These are phyloP conservation scores for Conticribra guillardii DNA, from an alignment of 108 stramenopile species.

Conservation along the genomic window DNA sequence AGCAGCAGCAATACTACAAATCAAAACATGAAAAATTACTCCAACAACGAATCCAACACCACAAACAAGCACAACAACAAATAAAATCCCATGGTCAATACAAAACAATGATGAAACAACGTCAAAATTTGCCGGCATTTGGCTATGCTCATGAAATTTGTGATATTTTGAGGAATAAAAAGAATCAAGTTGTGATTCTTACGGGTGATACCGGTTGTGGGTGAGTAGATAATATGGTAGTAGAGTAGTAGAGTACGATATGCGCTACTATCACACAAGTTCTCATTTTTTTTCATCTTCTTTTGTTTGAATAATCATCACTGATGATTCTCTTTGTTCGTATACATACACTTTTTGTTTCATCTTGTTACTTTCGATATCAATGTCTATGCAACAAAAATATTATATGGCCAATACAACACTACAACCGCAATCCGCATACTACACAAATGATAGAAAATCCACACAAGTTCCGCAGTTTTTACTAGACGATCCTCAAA, in stretches of 20 bases:
- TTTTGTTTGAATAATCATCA: neutral
- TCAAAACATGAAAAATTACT: conserved; percentile 20
- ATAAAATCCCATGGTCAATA: conserved; percentile 43
- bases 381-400: too few species aligned
- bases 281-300: conserved; percentile 3
- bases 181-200: conserved; percentile 61
- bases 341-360: too few species aligned
- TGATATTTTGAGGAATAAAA: conserved; percentile 37
- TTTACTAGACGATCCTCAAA: conserved; percentile 60
- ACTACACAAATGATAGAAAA: too few species aligned
- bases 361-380: neutral
- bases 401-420: too few species aligned
- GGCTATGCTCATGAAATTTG: conserved; percentile 57
- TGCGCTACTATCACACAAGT: too few species aligned
- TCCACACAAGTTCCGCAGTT: conserved; percentile 92
- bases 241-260: neutral
- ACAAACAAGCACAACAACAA: conserved; percentile 22
- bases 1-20: neutral
- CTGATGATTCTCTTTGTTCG: too few species aligned
- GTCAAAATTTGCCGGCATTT: conserved; percentile 63
- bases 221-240: neutral
- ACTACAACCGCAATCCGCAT: too few species aligned
- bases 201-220: conserved; percentile 70
- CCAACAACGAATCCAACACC: conserved; percentile 26
- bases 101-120: conserved; percentile 42